Evolutionary conservation across 1,284 basidiomycete species (phyloP), one percentile per base, ranked within the genome.

Genomic region (Pseudozyma tsukubaensis): DNA sequence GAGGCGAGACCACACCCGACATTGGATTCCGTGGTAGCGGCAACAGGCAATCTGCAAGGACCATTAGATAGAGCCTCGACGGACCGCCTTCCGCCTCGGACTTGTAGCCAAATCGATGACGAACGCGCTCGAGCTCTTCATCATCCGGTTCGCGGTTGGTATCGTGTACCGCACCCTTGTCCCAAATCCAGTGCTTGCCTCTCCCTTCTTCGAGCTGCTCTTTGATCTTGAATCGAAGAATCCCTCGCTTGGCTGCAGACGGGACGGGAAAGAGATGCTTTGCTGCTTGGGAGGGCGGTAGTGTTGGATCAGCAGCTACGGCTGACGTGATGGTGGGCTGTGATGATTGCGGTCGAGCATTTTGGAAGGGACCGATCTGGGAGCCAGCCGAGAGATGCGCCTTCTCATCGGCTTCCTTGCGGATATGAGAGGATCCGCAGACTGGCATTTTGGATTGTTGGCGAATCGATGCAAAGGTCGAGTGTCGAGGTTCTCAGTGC

Each of bases 1-100:
- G 78, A 6, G 82, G 82, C 29, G 82, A 84, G 7, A 81, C 77
- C 29, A 84, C 82, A 24, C 79, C 80, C 18, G 70, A 78, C 79
- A 83, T 76, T 3, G 80, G 82, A 18, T 77, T 55, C 12, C 72
- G 50, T 1, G 76, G 71, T 5, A 84, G 58, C 1, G 82, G 65
- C 14, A 84, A 61, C 18, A 82, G 66, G n/a, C 74, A 64, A 35
- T 84, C 82, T 6, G 82, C 80, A 13, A 84, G 78, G n/a, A 82
- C 72, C 78, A 77, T 81, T 34, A 82, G 55, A 44, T 83, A 84
- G 21, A 84, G 75, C 12, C 73, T 60, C 37, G 76, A 76, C 0
- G 82, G 81, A 1, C 77, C 80, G 3, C 77, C 79, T n/a, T 82
- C 45, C 1, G 43, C 55, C 19, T 73, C 72, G 0, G 53, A 4